A percentile compares a stretch with the other conserved stretches of the same genome.
Evolutionary conservation across 2,329 filamentous ascomycete species (phyloP).

Genomic region (Fusarium stilboides): DNA sequence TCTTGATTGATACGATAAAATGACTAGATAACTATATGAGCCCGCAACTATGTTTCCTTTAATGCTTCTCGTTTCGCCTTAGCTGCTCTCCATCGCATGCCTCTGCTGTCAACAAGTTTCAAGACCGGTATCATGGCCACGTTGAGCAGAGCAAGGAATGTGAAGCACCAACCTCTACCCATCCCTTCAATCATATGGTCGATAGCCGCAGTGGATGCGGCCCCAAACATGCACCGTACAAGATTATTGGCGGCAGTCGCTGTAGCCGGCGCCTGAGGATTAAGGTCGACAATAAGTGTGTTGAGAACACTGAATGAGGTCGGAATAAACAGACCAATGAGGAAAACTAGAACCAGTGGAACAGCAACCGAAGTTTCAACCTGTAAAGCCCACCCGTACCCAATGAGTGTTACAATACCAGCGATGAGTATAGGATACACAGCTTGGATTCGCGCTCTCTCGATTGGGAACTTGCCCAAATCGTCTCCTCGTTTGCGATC

Average conservation of each 20-base stretch:
- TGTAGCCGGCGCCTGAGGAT: constrained; percentile 72
- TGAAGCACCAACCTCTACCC: constrained; percentile 75
- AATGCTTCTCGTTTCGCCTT: constrained; percentile 58
- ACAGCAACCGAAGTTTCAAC: constrained; percentile 66
- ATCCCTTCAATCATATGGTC: constrained; percentile 70
- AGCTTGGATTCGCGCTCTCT: constrained; percentile 68
- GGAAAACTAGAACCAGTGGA: constrained; percentile 69
- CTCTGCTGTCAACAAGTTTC: constrained; percentile 64
- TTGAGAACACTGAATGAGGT: constrained; percentile 76
- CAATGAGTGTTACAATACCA: constrained; percentile 67
- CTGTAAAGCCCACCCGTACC: constrained; percentile 72
- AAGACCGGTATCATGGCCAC: constrained; percentile 64
- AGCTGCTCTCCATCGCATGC: constrained; percentile 66
- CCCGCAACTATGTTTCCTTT: constrained; percentile 8
- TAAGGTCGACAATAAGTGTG: constrained; percentile 75
- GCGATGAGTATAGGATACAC: constrained; percentile 69
- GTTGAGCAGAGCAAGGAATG: constrained; percentile 69
- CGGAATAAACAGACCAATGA: constrained; percentile 71
- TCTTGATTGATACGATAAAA: constrained; percentile 21
- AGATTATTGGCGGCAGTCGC: constrained; percentile 76
- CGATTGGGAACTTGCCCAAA: constrained; percentile 68
- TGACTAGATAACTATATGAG: constrained; percentile 12
- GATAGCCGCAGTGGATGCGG: constrained; percentile 71
- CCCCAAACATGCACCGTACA: constrained; percentile 73
- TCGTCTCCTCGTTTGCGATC: constrained; percentile 71